phyloP scores from a whole-genome alignment of 78 protist genomes.

The Planoprotostelium fungivorum region DNA sequence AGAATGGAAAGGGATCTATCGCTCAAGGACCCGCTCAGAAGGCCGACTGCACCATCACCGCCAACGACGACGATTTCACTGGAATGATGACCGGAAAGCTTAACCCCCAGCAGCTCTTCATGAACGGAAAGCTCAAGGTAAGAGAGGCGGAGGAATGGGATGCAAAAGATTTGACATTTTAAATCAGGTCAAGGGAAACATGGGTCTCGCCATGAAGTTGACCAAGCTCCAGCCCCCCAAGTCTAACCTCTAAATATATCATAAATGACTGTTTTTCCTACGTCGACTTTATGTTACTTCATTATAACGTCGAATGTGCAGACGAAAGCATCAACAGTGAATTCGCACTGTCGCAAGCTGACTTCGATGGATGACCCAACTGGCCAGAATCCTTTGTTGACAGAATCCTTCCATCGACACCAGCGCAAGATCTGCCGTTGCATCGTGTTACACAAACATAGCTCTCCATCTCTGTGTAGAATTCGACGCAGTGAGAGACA shows the following conservation, averaged over 20 bases:
- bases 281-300: no score
- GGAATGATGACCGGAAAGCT: slow-evolving; percentile 35
- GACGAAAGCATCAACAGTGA: no score
- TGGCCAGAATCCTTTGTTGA: no score
- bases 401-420: no score
- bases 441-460: no score
- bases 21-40: slow-evolving; percentile 28
- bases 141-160: neutral
- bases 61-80: slow-evolving; percentile 33
- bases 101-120: slow-evolving; percentile 40
- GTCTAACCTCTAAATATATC: neutral
- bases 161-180: neutral
- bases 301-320: no score
- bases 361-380: no score
- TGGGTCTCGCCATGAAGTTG: slow-evolving; percentile 61
- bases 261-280: no score
- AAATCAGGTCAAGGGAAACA: slow-evolving; percentile 24
- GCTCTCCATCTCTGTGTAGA: no score
- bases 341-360: no score
- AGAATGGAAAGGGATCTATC: slow-evolving; percentile 46
- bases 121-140: slow-evolving; percentile 37
- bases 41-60: slow-evolving; percentile 51
- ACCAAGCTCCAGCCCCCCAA: neutral
- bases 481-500: no score
- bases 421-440: no score